Conservation (phyloP, 2,329 filamentous ascomycete genomes). For the Verticillium albo-atrum region DNA sequence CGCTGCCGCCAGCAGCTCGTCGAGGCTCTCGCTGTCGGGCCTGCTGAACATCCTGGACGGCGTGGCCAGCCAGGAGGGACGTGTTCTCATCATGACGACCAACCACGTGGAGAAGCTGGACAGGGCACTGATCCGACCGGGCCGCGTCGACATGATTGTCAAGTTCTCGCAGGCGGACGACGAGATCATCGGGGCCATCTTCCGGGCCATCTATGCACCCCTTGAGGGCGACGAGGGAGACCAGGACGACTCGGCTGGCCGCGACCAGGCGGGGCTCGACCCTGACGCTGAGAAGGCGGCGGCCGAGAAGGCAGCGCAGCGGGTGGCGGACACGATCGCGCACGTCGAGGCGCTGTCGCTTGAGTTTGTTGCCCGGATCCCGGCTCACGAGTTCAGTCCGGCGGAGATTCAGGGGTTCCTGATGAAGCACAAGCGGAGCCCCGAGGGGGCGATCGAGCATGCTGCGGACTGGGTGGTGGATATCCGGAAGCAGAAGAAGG, state of each 20-base stretch:
- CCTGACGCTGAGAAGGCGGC: constrained; percentile 20
- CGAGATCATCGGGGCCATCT: constrained; percentile 49
- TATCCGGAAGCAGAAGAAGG: constrained; percentile 43
- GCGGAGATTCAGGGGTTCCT: constrained; percentile 58
- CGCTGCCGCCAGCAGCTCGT: constrained; percentile 13
- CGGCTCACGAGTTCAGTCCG: constrained; percentile 51
- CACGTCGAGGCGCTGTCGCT: constrained; percentile 40
- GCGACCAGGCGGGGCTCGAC: background rate
- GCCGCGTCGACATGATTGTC: constrained; percentile 56
- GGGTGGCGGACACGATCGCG: constrained; percentile 29
- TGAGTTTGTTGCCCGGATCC: constrained; percentile 46
- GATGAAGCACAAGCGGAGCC: constrained; percentile 50
- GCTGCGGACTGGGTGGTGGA: constrained; percentile 45
- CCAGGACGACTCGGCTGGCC: constrained; percentile 11
- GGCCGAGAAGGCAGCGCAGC: constrained; percentile 23
- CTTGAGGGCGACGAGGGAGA: constrained; percentile 41
- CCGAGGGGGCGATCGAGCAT: constrained; percentile 41
- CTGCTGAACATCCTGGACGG: constrained; percentile 80
- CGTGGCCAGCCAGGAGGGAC: constrained; percentile 58
- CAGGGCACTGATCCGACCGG: constrained; percentile 58
- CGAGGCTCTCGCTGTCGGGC: constrained; percentile 64
- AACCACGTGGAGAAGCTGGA: constrained; percentile 59
- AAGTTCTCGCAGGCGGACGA: constrained; percentile 51
- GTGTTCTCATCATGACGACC: constrained; percentile 63
- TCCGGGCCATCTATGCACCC: constrained; percentile 52